phyloP scores from a whole-genome alignment of 2,329 filamentous ascomycete species.

The Colletotrichum lupini region DNA sequence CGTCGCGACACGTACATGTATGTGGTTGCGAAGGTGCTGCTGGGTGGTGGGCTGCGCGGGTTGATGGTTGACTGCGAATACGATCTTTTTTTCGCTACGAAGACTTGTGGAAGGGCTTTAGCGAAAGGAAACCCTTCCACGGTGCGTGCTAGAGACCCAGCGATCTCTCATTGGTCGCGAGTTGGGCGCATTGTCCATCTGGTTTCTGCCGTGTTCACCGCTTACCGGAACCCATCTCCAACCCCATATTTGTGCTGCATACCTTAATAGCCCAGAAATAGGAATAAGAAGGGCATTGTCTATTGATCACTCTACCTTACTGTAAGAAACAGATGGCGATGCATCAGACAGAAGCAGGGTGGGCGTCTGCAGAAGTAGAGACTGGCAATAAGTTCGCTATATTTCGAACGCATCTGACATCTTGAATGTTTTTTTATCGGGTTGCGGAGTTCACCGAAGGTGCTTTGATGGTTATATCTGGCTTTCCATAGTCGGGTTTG shows the following conservation, averaged over 20 bases:
- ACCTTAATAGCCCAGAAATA: neutral
- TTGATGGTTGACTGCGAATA: conserved; percentile 10
- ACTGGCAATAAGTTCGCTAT: neutral
- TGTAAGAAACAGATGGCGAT: neutral
- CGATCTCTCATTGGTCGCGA: neutral
- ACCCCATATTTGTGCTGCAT: neutral
- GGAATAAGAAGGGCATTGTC: neutral
- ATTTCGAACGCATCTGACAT: no score
- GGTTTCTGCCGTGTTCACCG: neutral
- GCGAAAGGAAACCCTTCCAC: neutral
- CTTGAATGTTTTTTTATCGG: no score
- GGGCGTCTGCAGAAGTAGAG: neutral
- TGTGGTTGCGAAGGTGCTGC: conserved; percentile 33
- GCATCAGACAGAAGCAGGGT: neutral
- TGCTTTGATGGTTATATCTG: neutral
- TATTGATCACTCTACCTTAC: no score
- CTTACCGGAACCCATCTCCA: neutral
- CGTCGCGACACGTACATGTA: conserved; percentile 30
- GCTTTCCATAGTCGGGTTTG: neutral
- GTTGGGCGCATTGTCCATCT: neutral
- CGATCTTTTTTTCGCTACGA: conserved; percentile 21
- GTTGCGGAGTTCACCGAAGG: no score
- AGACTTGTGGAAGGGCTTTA: neutral
- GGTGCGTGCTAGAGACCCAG: neutral
- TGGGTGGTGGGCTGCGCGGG: conserved; percentile 28